Evolutionary conservation across 1,284 basidiomycete species (phyloP), one percentile per base, ranked within the genome.

Genomic region (Apiotrichum gamsii): DNA sequence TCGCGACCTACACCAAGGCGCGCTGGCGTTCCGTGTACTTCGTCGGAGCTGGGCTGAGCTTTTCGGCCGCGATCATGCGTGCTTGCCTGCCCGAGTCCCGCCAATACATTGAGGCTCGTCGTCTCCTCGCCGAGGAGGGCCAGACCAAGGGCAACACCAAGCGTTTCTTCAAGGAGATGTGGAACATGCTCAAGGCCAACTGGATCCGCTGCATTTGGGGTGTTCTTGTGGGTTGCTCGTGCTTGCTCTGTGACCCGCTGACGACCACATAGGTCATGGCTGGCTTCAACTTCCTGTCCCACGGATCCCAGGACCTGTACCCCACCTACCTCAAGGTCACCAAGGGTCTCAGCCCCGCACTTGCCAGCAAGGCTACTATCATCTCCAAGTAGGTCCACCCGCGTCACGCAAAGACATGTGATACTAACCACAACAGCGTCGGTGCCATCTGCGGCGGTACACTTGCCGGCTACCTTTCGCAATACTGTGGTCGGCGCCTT

Each of bases 261-360:
- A 16, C 19, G 13, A 11, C 16, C 16, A 28, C 15, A 10, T 8
- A 39, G 37, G 25, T 28, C 25, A 28, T 37, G 25, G 31, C 28
- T 80, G 85, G 85, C 8, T 90, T 94, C 79, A 94, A 91, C 76
- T 95, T 94, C 76, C 76, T 90, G 51, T 86, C 85, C 4, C 51
- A 53, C 48, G 51, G 51, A 9, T 87, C 84, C n/a, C 85, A 85
- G 44, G 75, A 70, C 61, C 56, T 52, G 44, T 54, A 51, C 47
- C 55, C 57, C 3, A 57, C 59, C 16, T 55, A 59, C 35, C 48
- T 61, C 23, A 46, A 55, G 31, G 46, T 43, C 11, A 48, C 45
- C 31, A 61, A 61, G 46, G 57, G 51, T 16, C 62, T 76, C 34
- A 52, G 70, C 1, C 36, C 74, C 0, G 76, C 83, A 58, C 69